phyloP scores from a whole-genome alignment of 1,284 basidiomycete species.

The Fomitopsis palustris region DNA sequence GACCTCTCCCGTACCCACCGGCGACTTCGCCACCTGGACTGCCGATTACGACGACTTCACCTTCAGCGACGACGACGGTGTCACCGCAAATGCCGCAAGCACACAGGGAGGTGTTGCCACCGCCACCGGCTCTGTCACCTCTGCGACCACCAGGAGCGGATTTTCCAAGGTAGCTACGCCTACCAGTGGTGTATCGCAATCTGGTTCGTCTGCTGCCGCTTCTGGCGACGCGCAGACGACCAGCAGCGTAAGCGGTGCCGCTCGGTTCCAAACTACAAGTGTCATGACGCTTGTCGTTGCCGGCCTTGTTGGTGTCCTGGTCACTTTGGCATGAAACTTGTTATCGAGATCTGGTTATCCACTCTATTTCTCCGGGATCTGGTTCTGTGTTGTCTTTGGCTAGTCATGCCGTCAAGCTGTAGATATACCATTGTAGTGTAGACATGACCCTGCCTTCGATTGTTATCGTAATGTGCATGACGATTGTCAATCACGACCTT shows the following conservation, averaged over 20 bases:
- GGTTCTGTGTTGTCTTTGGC: not conserved
- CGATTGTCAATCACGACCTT: not conserved
- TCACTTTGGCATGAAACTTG: not conserved
- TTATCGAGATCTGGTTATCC: not conserved
- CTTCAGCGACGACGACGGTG: not conserved
- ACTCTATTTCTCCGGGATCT: not conserved
- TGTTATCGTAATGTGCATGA: not conserved
- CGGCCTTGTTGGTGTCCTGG: not conserved
- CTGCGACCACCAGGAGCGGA: not conserved
- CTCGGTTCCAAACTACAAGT: not conserved
- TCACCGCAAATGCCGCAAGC: not conserved
- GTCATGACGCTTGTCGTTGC: not conserved
- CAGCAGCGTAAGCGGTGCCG: not conserved
- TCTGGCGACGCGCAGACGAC: not conserved
- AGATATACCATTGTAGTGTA: not conserved
- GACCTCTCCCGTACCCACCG: slow-evolving; percentile 1
- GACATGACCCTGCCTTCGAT: not conserved
- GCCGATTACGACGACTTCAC: not conserved
- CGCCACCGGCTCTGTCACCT: slow-evolving; percentile 8
- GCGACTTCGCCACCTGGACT: not conserved
- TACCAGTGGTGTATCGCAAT: not conserved
- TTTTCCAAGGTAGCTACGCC: not conserved
- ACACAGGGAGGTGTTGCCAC: not conserved
- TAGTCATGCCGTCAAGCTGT: not conserved
- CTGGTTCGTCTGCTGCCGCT: not conserved